Evolutionary conservation across 345 rosid species (phyloP), one percentile per base, ranked within the genome.

Genomic region (Rhizophora apiculata): DNA sequence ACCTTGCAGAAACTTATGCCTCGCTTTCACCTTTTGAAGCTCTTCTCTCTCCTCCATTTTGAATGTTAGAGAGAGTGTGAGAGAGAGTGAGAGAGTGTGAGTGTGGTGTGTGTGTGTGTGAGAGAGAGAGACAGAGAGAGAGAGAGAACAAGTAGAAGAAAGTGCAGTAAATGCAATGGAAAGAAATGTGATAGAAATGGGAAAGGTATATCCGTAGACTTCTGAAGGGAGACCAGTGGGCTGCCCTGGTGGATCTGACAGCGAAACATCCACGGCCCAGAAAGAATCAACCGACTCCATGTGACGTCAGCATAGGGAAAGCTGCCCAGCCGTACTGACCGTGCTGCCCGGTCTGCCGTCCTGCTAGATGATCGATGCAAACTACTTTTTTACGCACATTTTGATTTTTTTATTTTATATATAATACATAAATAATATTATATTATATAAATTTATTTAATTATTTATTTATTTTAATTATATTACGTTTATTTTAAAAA

Each of bases 221-320:
- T 7, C 37, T 1, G 10, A 34, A 7, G 10, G 49, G 53, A 43
- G 49, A 43, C 49, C 49, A 24, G 60, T 73, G 80, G 86, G 82
- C 72, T 75, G 76, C 54, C 63, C 77, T 62, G 49, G 72, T 78
- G 80, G 84, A 71, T 67, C 76, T 76, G 84, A 75, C 71, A 80
- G 70, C 46, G 81, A 79, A 85, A 74, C 63, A 68, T 77, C 74
- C 79, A 73, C 52, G 79, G 84, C 86, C 87, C 84, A 80, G 73
- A 62, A 57, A 64, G 74, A 80, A 82, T 72, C 58, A 56, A 57
- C 79, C 49, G 54, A 74, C 68, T 67, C 21, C 53, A 22, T 5
- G 26, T 59, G 54, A 55, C 60, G 66, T 64, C 74, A 72, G 22
- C 66, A 21, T 34, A 8, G 9, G 37, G 6, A 34, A 7, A 34